A percentile compares a stretch with the other conserved stretches of the same genome.
These are phyloP conservation scores for Scedosporium apiospermum DNA, from an alignment of 2,329 filamentous ascomycete species.

Conservation along the genomic window DNA sequence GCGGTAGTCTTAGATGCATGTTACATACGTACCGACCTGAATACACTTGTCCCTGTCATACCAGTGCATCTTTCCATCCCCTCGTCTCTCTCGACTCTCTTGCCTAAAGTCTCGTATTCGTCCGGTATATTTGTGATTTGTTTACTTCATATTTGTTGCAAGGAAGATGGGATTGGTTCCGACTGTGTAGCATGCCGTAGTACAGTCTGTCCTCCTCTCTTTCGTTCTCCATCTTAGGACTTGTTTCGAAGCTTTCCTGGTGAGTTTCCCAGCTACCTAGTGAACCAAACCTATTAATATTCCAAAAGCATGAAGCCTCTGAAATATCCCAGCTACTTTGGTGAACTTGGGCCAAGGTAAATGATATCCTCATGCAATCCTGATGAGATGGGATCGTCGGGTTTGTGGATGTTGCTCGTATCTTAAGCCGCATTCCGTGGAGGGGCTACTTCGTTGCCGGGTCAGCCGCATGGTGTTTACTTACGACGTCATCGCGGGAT, in stretches of 20 bases:
- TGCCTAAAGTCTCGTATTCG: background rate
- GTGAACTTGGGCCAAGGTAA: too few relatives aligned
- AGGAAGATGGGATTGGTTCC: too few relatives aligned
- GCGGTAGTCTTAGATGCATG: background rate
- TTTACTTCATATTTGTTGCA: background rate
- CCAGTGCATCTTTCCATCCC: background rate
- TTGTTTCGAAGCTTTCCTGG: too few relatives aligned
- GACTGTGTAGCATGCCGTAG: too few relatives aligned
- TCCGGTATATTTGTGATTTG: background rate
- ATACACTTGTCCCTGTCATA: background rate
- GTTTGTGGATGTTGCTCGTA: background rate
- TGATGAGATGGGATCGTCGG: too few relatives aligned
- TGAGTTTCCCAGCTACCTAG: too few relatives aligned
- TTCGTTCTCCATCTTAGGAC: too few relatives aligned
- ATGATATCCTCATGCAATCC: too few relatives aligned
- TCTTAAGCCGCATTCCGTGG: background rate
- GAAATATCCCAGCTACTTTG: too few relatives aligned
- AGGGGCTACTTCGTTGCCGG: constrained; percentile 14
- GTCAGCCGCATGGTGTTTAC: constrained; percentile 18
- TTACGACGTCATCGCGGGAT: constrained; percentile 17
- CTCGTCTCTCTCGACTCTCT: background rate
- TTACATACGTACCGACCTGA: background rate
- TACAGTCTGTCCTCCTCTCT: too few relatives aligned
- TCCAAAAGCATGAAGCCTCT: too few relatives aligned
- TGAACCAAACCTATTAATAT: too few relatives aligned